phyloP scores from a whole-genome alignment of 2,329 filamentous ascomycete species.

The Gremmenia infestans region DNA sequence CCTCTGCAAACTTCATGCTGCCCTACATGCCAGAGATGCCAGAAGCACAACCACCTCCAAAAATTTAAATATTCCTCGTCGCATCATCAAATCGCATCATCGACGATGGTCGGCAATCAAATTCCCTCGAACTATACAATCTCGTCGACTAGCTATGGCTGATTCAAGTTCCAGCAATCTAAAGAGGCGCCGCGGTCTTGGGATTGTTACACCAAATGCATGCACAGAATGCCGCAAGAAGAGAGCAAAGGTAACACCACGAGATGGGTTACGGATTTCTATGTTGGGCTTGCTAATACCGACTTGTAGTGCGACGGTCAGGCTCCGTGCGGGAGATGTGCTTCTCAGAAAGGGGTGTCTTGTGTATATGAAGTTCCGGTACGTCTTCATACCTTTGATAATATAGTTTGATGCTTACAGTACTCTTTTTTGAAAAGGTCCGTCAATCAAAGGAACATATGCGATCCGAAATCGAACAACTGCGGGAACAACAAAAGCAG shows the following conservation, averaged over 20 bases:
- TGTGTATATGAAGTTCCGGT: constrained; percentile 60
- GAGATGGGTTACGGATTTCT: background rate
- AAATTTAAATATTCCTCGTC: no score
- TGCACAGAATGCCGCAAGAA: constrained; percentile 32
- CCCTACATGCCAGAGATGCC: no score
- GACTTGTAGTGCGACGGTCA: constrained; percentile 53
- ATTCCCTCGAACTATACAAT: background rate
- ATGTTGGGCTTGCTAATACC: constrained; percentile 19
- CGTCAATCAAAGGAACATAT: constrained; percentile 60
- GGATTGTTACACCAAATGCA: constrained; percentile 29
- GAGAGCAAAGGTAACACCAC: constrained; percentile 24
- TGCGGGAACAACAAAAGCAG: constrained; percentile 50
- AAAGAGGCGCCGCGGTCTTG: constrained; percentile 26
- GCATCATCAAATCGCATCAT: background rate
- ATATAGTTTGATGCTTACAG: background rate
- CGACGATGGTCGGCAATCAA: background rate
- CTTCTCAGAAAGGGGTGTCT: constrained; percentile 45
- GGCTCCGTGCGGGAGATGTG: constrained; percentile 46
- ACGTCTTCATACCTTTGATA: background rate
- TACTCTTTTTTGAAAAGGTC: background rate
- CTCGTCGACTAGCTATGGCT: background rate
- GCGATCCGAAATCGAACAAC: constrained; percentile 52
- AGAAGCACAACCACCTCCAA: no score
- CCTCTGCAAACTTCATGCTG: no score
- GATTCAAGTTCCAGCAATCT: constrained; percentile 13